phyloP scores from a whole-genome alignment of 768 basidiomycete species.

The Leccinum aurantiacum region DNA sequence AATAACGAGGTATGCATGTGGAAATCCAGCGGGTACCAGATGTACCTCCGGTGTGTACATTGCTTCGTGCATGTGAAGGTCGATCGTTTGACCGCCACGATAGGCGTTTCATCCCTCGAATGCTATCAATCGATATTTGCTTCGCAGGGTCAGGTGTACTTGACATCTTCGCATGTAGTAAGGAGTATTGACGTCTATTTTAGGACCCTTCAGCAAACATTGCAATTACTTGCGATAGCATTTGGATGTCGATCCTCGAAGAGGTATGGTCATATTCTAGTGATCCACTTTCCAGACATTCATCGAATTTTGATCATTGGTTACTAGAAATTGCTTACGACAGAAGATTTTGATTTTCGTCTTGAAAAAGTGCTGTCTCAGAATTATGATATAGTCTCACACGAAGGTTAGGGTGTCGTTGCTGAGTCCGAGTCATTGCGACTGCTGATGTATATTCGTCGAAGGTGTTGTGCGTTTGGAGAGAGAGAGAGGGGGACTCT shows the following conservation, averaged over 20 bases:
- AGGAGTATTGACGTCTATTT: background rate
- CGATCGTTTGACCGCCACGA: background rate
- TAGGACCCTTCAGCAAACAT: conserved; percentile 8
- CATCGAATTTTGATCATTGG: background rate
- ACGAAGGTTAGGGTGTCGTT: background rate
- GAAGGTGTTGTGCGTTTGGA: no score
- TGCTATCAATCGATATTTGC: conserved; percentile 4
- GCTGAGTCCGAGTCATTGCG: no score
- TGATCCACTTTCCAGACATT: background rate
- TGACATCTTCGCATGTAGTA: no score
- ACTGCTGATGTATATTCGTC: no score
- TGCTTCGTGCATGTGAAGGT: no score
- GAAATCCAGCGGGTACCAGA: background rate
- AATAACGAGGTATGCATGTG: background rate
- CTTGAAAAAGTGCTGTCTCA: conserved; percentile 1
- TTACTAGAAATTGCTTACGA: conserved; percentile 1
- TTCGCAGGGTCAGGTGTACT: background rate
- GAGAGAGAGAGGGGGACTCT: no score
- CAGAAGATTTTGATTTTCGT: background rate
- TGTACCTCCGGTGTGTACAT: background rate
- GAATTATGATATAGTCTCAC: conserved; percentile 3
- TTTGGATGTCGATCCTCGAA: conserved; percentile 12
- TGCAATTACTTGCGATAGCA: conserved; percentile 7
- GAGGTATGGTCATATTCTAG: background rate
- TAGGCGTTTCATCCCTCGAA: conserved; percentile 8